Evolutionary conservation across 2,329 filamentous ascomycete species (phyloP), one percentile per base, ranked within the genome.

Genomic region (Microascus cirrosus): DNA sequence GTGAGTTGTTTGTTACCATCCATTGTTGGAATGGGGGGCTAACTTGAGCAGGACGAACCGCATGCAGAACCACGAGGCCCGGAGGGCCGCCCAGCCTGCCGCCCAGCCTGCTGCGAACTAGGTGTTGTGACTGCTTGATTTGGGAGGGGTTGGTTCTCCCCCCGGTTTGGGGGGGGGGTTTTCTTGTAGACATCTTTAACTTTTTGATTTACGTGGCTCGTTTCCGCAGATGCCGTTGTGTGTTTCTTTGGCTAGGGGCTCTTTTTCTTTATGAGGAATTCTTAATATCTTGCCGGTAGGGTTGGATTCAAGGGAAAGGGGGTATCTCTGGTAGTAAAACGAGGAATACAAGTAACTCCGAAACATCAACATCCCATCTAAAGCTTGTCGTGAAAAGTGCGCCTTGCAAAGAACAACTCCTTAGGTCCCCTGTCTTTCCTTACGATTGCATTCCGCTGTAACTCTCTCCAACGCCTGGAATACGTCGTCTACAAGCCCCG

Each of bases 401-500:
- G 35, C 45, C 54, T 22, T 24, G 35, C 22, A 32, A 34, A 15
- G 22, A n/a, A 18, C 15, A n/a, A 28, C 10, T 36, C n/a, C 28
- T 36, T 18, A 36, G 5, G 35, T 45, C 5, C n/a, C 12, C 28
- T 24, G 20, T 28, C 32, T 53, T 39, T n/a, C 56, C 7, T 35
- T 51, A 22, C 20, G 52, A 53, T 55, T 54, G 32, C 61, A 62
- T 34, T 53, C 55, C 24, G 52, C 35, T 22, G 58, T 56, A 36
- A 90, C 74, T 61, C 79, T 77, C 61, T 77, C 74, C 39, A 94
- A 73, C 6, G 85, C 85, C 53, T 85, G 80, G 20, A 90, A 73
- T 34, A 90, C 81, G 62, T 91, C 85, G 53, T 83, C 78, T 28
- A 77, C 77, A 35, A 92, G 71, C 60, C 83, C 77, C 24, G 77